Percentiles rank a stretch among this genome's conserved stretches.
These are phyloP conservation scores for Globisporangium okanoganense DNA, from an alignment of 352 stramenopile genomes.

Conservation along the genomic window DNA sequence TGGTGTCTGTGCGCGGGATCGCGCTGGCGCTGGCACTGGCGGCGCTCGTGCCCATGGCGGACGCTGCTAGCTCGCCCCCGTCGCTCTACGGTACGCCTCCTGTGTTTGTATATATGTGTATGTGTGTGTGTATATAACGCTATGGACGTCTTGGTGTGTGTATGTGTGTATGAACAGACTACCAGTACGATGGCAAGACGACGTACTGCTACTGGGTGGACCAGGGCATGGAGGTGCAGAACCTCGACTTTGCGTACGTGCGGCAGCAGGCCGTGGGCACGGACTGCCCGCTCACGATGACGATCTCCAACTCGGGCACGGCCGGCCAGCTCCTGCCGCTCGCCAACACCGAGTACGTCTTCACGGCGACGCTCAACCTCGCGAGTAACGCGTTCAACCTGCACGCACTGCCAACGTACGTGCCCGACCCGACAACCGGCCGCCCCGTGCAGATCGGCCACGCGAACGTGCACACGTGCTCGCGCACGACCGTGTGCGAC, in stretches of 20 bases:
- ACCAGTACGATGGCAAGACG: slow-evolving; percentile 66
- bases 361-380: slow-evolving; percentile 74
- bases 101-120: not conserved
- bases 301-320: slow-evolving; percentile 37
- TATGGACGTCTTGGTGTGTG: not conserved
- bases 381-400: slow-evolving; percentile 64
- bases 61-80: slow-evolving; percentile 25
- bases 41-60: slow-evolving; percentile 16
- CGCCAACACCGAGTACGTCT: slow-evolving; percentile 54
- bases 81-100: slow-evolving; percentile 53
- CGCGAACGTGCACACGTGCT: slow-evolving; percentile 76
- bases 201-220: slow-evolving; percentile 84
- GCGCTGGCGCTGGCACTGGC: not conserved
- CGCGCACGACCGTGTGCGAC: slow-evolving; percentile 62
- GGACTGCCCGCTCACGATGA: slow-evolving; percentile 60
- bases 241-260: slow-evolving; percentile 70
- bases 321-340: slow-evolving; percentile 25
- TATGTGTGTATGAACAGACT: slow-evolving; percentile 36
- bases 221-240: slow-evolving; percentile 65
- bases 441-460: slow-evolving; percentile 66
- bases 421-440: slow-evolving; percentile 48
- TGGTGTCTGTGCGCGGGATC: not conserved
- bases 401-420: slow-evolving; percentile 47
- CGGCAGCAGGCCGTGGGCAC: slow-evolving; percentile 32
- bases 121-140: not conserved